phyloP scores from a whole-genome alignment of 306 rosid genomes.

The Rosa multiflora region DNA sequence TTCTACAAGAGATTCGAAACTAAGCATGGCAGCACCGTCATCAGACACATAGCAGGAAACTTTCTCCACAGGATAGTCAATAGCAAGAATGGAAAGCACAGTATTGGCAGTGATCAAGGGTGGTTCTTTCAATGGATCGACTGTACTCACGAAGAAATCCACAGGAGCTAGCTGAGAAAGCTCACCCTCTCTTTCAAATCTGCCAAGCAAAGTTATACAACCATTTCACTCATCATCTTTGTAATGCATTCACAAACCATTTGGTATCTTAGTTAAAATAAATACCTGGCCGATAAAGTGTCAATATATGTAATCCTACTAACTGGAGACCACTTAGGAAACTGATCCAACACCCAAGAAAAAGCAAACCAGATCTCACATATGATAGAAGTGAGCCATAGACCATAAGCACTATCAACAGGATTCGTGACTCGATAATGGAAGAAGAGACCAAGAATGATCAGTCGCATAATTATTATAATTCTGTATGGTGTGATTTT shows the following conservation, averaged over 20 bases:
- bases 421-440: constrained; percentile 90
- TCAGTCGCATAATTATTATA: constrained; percentile 58
- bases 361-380: constrained; percentile 99
- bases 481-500: constrained; percentile 74
- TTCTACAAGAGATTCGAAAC: constrained; percentile 89
- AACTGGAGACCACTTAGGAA: constrained; percentile 96
- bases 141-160: constrained; percentile 99
- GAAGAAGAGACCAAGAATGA: constrained; percentile 86
- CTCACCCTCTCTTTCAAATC: constrained; percentile 90
- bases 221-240: constrained; percentile 19
- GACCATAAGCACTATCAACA: constrained; percentile 90
- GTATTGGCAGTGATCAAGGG: constrained; percentile 95
- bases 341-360: constrained; percentile 98
- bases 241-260: background rate
- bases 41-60: constrained; percentile 97
- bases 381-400: constrained; percentile 91
- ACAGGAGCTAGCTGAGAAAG: constrained; percentile 84
- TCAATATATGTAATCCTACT: constrained; percentile 65
- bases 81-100: constrained; percentile 96
- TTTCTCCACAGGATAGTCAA: constrained; percentile 93
- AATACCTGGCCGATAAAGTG: constrained; percentile 81
- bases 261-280: background rate
- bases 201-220: constrained; percentile 34
- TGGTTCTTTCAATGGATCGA: constrained; percentile 96
- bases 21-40: constrained; percentile 99